Conservation (phyloP, 305 asterid species). For the Lippia alba region DNA sequence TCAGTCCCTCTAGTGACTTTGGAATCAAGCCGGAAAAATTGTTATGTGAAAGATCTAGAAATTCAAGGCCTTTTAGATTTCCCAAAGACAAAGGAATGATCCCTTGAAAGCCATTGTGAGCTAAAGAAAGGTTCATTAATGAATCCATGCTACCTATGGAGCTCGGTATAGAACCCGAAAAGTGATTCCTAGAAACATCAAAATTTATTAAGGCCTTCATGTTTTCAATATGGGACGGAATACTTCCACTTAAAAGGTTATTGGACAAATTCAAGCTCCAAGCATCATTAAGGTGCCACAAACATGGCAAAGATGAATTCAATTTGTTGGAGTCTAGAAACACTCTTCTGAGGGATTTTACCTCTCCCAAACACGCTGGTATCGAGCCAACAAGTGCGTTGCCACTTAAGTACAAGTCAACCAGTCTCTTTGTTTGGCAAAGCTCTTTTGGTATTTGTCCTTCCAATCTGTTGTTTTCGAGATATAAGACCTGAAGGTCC, state of each 20-base stretch:
- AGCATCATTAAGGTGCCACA: too few relatives aligned
- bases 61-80: too few relatives aligned
- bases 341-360: slow-evolving; percentile 1
- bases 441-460: slow-evolving; percentile 27
- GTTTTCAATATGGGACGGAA: too few relatives aligned
- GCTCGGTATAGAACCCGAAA: slow-evolving; percentile 22
- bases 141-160: background rate
- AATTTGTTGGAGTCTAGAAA: slow-evolving; percentile 28
- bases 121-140: background rate
- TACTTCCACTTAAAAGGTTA: too few relatives aligned
- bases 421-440: too few relatives aligned
- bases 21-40: too few relatives aligned
- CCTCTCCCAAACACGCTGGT: slow-evolving; percentile 21
- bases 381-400: background rate
- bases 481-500: slow-evolving; percentile 9
- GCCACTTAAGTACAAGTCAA: too few relatives aligned
- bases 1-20: too few relatives aligned
- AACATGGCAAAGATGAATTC: background rate
- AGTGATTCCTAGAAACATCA: slow-evolving; percentile 2
- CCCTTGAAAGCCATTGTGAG: slow-evolving; percentile 22
- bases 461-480: slow-evolving; percentile 23
- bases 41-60: too few relatives aligned
- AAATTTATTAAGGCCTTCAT: background rate
- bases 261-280: too few relatives aligned
- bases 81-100: background rate